Percentiles rank a stretch among this genome's conserved stretches.
These are phyloP conservation scores for Irpex sp. DNA, from an alignment of 1,284 basidiomycete genomes.

Conservation along the genomic window DNA sequence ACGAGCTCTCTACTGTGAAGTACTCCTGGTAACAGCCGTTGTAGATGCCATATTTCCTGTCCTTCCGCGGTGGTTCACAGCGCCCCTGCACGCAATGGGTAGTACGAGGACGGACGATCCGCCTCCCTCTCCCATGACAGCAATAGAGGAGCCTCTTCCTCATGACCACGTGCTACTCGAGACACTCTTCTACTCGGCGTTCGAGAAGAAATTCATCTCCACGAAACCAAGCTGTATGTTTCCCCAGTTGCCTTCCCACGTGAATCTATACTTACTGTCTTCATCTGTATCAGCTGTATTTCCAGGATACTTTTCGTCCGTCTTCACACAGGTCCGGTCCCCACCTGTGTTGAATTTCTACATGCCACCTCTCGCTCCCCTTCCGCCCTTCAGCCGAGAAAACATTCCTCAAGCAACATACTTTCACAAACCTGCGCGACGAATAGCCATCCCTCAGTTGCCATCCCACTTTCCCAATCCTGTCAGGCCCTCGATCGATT, in stretches of 20 bases:
- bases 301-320: slow-evolving; percentile 51
- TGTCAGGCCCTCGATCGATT: not conserved
- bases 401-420: not conserved
- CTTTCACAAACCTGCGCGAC: not conserved
- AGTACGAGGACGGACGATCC: not conserved
- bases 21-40: not conserved
- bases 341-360: slow-evolving; percentile 4
- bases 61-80: slow-evolving; percentile 34
- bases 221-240: slow-evolving; percentile 27
- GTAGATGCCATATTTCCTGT: slow-evolving; percentile 34
- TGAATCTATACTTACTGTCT: not conserved
- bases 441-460: not conserved
- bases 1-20: not conserved
- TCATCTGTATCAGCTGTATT: slow-evolving; percentile 45
- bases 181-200: slow-evolving; percentile 30
- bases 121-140: slow-evolving; percentile 5
- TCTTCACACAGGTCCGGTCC: slow-evolving; percentile 4
- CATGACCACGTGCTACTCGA: slow-evolving; percentile 35
- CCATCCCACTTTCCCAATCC: not conserved
- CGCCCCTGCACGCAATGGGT: slow-evolving; percentile 24
- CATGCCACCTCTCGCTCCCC: slow-evolving; percentile 4
- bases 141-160: slow-evolving; percentile 8
- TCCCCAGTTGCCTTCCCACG: not conserved
- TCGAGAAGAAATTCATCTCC: slow-evolving; percentile 35
- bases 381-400: not conserved